These are phyloP conservation scores for Pythium pyrilobum DNA, from an alignment of 352 stramenopile genomes.

Conservation along the genomic window DNA sequence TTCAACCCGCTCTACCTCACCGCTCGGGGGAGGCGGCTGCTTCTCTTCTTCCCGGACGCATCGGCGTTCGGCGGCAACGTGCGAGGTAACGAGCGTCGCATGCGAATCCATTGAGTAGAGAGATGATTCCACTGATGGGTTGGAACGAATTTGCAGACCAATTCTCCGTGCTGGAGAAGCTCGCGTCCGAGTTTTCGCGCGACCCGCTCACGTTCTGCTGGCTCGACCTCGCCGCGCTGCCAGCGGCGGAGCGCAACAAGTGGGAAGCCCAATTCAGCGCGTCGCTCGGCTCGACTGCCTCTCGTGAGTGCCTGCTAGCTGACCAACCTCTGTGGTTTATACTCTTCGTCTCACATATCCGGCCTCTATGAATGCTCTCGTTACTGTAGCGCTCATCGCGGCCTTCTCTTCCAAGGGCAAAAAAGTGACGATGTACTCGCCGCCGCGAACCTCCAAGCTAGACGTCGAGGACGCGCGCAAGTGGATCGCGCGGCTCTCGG, in stretches of 20 bases:
- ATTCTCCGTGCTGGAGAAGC: constrained; percentile 56
- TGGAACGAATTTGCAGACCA: constrained; percentile 39
- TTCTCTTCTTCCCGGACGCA: constrained; percentile 64
- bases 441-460: not conserved
- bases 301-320: constrained; percentile 44
- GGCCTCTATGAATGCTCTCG: no score
- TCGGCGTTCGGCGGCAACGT: constrained; percentile 39
- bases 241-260: constrained; percentile 23
- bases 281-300: not conserved
- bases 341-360: not conserved
- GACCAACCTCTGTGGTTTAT: no score
- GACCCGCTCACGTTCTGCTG: constrained; percentile 80
- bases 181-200: constrained; percentile 56
- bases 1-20: constrained; percentile 65
- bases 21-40: constrained; percentile 42
- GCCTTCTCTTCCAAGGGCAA: constrained; percentile 54
- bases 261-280: constrained; percentile 49
- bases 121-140: not conserved
- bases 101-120: not conserved
- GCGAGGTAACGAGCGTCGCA: constrained; percentile 35
- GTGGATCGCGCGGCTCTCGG: constrained; percentile 58
- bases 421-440: constrained; percentile 46
- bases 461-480: constrained; percentile 39
- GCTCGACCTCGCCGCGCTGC: constrained; percentile 41
- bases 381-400: constrained; percentile 46